A percentile compares a stretch with the other conserved stretches of the same genome.
These are phyloP conservation scores for Schwanniomyces occidentalis DNA, from an alignment of 805 yeast genomes.

Conservation along the genomic window DNA sequence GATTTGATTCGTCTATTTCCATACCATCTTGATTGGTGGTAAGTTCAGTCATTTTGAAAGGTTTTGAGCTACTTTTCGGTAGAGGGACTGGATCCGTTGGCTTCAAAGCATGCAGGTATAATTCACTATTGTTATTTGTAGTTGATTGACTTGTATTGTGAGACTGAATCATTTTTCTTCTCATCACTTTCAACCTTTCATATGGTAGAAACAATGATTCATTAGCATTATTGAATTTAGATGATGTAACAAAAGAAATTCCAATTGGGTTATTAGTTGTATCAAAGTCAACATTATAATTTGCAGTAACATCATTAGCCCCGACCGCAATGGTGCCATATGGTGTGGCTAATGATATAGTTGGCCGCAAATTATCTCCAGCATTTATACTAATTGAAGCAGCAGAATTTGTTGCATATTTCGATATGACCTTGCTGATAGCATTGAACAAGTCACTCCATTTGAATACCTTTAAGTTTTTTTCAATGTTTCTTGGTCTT, in stretches of 20 bases:
- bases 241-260: too few species aligned
- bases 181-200: conserved; percentile 26
- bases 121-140: conserved; percentile 8
- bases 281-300: neutral
- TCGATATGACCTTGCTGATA: conserved; percentile 54
- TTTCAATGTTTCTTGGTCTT: conserved; percentile 67
- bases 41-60: neutral
- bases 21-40: conserved; percentile 1
- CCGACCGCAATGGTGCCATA: neutral
- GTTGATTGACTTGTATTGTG: conserved; percentile 1
- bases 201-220: conserved; percentile 20
- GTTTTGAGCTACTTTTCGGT: neutral
- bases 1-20: conserved; percentile 6
- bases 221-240: neutral
- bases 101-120: conserved; percentile 19
- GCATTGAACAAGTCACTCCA: conserved; percentile 60
- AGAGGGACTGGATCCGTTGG: conserved; percentile 21
- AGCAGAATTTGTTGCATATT: conserved; percentile 40
- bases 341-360: neutral
- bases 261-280: neutral
- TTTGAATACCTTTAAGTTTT: conserved; percentile 65
- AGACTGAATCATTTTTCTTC: conserved; percentile 15
- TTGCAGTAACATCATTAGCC: neutral
- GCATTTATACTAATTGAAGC: conserved; percentile 16
- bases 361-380: neutral